Base-by-base conservation (phyloP, 441 rosid genomes). In the Francoa sonchifolia region DNA sequence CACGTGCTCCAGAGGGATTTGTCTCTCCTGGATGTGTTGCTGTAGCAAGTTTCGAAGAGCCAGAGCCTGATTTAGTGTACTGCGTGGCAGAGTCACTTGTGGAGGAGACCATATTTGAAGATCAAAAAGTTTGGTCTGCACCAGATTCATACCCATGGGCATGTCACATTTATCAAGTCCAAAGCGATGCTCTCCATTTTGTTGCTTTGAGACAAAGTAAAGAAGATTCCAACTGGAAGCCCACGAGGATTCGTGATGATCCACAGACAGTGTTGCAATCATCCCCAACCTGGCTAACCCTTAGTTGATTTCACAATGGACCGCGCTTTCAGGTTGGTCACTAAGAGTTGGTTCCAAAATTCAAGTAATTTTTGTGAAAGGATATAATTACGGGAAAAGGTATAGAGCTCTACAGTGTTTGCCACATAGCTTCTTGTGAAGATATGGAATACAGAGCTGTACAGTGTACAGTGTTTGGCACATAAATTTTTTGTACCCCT, bases 141-240 rank as follows among this genome's bases (percentile, higher is more conserved):
- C 76, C 87, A 15, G 88, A 81, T 35, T 74, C 94, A 1, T 90
- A 80, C 50, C 96, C 96, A 0, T 86, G 99, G 99, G 88, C 72
- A 27, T 90, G 95, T 47, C 92, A 83, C 43, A 47, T 90, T 6
- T 90, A 90, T 67, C 99, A 80, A 63, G 78, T 81, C 11, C 70
- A 58, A 30, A 90, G 96, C 20, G 95, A 78, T 19, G 96, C 96
- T 14, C 95, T 90, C 39, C 99, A 90, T 59, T 82, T 86, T 27
- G 72, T 68, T 55, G 96, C 95, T 36, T 63, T 86, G 11, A 70
- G 99, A 58, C 84, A 68, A 20, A 54, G 27, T 16, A 83, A 67
- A 65, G 99, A 80, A 65, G 85, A 74, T 29, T 72, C 85, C 6
- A 65, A 70, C 14, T 86, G 96, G 99, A 80, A 56, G 59, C 85